Base-by-base conservation (phyloP, 129 eudicot species). In the Apium graveolens region DNA sequence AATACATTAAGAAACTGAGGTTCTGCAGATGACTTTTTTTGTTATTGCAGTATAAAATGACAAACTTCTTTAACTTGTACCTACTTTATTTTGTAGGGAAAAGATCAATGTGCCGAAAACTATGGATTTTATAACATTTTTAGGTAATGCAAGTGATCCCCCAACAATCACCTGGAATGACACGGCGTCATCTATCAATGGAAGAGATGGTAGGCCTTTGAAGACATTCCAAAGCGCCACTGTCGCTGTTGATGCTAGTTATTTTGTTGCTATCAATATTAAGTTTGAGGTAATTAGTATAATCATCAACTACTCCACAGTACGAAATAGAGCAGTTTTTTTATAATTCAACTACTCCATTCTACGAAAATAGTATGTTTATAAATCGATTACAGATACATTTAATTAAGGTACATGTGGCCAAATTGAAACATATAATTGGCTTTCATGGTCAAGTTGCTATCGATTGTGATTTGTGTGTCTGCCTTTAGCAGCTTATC, bases 151-250 rank as follows among this genome's bases (percentile, higher is more conserved):
- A 5, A 82, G 60, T 29, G 82, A 89, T 55, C 86, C 90, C 26
- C 92, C 92, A 73, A 82, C 77, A 27, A 89, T 89, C 41, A 89
- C 90, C 0, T 86, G 92, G 66, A 89, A 89, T 43, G 92, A 84
- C 82, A 84, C 92, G 2, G 90, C 90, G 27, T 82, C 92, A 10
- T 76, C 90, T 13, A 66, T 41, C 38, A 80, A 34, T 14, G 86
- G 80, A 62, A 80, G 79, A 77, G 86, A 77, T 71, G 87, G 89
- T 24, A 75, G 34, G 49, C 83, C 83, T 44, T 39, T 81, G 13
- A 81, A 79, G 78, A 89, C 92, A 20, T 89, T 84, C 79, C 84
- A 78, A 18, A 89, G 87, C 69, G 92, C 92, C 39, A 89, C 90
- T 2, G 90, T 89, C 10, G 90, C 86, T 51, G 55, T 89, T n/a